Conservation (phyloP, 306 rosid genomes). For the Quercus suber region DNA sequence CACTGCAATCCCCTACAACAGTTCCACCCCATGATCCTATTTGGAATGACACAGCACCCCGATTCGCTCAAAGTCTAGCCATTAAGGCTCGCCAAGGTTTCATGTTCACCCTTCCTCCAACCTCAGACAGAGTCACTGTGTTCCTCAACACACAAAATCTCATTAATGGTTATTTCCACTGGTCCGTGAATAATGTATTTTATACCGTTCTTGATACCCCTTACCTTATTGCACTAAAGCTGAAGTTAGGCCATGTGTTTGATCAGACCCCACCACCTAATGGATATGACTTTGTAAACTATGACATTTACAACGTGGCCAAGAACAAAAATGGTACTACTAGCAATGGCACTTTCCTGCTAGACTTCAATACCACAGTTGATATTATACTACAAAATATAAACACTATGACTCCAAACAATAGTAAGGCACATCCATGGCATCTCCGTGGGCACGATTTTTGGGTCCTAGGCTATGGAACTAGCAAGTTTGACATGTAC, state of each 20-base stretch:
- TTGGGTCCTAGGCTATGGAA: constrained; percentile 55
- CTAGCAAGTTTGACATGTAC: constrained; percentile 38
- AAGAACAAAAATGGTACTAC: constrained; percentile 51
- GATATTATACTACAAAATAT: constrained; percentile 53
- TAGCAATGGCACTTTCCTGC: constrained; percentile 40
- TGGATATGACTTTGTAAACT: constrained; percentile 46
- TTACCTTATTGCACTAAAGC: constrained; percentile 62
- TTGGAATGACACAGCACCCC: constrained; percentile 44
- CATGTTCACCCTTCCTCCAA: constrained; percentile 50
- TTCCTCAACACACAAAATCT: constrained; percentile 75
- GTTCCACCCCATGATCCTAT: constrained; percentile 55
- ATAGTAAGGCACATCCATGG: constrained; percentile 61
- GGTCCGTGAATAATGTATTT: constrained; percentile 82
- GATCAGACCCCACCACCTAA: constrained; percentile 59
- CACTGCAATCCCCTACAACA: constrained; percentile 47
- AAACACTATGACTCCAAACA: constrained; percentile 32
- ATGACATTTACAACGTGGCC: constrained; percentile 33
- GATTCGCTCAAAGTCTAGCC: constrained; percentile 62
- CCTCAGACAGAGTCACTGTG: constrained; percentile 68
- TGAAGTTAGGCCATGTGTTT: constrained; percentile 41
- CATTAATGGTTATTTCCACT: constrained; percentile 23
- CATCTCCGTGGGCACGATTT: constrained; percentile 59
- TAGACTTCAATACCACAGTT: constrained; percentile 43
- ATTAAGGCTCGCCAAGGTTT: constrained; percentile 50
- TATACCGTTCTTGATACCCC: constrained; percentile 66